A percentile compares a stretch with the other conserved stretches of the same genome.
These are phyloP conservation scores for Fusarium austroafricanum DNA, from an alignment of 2,329 filamentous ascomycete species.

Conservation along the genomic window DNA sequence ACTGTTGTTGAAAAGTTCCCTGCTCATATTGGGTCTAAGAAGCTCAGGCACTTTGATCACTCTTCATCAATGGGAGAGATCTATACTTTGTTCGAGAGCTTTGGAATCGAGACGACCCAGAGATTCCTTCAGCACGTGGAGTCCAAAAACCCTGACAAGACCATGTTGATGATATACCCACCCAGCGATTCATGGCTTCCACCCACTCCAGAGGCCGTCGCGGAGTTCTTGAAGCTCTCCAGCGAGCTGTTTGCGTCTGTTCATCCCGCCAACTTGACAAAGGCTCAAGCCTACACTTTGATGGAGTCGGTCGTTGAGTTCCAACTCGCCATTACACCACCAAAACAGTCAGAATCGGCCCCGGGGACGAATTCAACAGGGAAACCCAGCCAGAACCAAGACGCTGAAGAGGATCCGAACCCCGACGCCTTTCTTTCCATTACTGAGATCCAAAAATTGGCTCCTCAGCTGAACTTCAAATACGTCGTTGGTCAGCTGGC, in stretches of 20 bases:
- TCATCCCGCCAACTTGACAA: conserved; percentile 24
- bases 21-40: background rate
- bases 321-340: background rate
- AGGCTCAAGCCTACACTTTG: background rate
- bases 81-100: conserved; percentile 5
- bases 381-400: too few species aligned
- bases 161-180: background rate
- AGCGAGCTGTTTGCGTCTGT: conserved; percentile 8
- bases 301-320: background rate
- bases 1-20: background rate
- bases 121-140: background rate
- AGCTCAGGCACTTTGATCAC: background rate
- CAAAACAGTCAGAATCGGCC: background rate
- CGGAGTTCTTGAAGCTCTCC: conserved; percentile 2
- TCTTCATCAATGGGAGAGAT: conserved; percentile 8
- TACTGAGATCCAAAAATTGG: background rate
- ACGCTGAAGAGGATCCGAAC: too few species aligned
- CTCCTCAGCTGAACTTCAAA: conserved; percentile 20
- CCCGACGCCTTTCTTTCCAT: background rate
- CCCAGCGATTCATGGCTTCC: background rate
- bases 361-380: too few species aligned
- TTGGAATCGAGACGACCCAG: conserved; percentile 18
- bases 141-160: background rate
- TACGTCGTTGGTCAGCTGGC: conserved; percentile 14
- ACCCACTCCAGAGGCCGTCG: background rate